These are phyloP conservation scores for Colletotrichum sansevieriae DNA, from an alignment of 2,329 filamentous ascomycete species.

Conservation along the genomic window DNA sequence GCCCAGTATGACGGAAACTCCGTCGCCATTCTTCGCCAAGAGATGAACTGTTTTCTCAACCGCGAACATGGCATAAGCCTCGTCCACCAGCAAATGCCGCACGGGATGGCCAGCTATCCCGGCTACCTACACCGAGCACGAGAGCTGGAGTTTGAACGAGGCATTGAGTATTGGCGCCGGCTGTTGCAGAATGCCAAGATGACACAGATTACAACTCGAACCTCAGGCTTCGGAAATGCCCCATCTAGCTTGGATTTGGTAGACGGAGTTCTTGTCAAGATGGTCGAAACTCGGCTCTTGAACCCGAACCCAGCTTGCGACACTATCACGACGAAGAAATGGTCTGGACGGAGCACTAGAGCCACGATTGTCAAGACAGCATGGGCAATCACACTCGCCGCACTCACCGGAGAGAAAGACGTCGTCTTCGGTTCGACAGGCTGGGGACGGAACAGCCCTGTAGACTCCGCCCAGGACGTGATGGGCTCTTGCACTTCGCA, in stretches of 20 bases:
- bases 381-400: constrained; percentile 20
- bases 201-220: constrained; percentile 50
- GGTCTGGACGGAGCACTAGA: not conserved
- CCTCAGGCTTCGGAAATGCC: not conserved
- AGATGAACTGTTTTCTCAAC: constrained; percentile 61
- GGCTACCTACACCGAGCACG: constrained; percentile 62
- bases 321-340: not conserved
- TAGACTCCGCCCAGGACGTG: constrained; percentile 25
- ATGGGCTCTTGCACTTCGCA: constrained; percentile 33
- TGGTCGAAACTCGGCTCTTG: not conserved
- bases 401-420: constrained; percentile 12
- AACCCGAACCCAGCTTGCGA: not conserved
- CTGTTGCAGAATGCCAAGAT: constrained; percentile 60
- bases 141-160: constrained; percentile 52
- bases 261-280: constrained; percentile 17
- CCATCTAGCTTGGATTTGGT: constrained; percentile 6
- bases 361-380: constrained; percentile 20
- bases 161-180: constrained; percentile 58
- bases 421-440: constrained; percentile 24
- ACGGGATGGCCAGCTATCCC: constrained; percentile 48
- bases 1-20: constrained; percentile 64
- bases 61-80: constrained; percentile 44
- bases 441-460: constrained; percentile 26
- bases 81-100: constrained; percentile 34
- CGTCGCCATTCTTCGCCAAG: constrained; percentile 59